Conservation (phyloP, 140 eudicot genomes). For the Oenanthe javanica region DNA sequence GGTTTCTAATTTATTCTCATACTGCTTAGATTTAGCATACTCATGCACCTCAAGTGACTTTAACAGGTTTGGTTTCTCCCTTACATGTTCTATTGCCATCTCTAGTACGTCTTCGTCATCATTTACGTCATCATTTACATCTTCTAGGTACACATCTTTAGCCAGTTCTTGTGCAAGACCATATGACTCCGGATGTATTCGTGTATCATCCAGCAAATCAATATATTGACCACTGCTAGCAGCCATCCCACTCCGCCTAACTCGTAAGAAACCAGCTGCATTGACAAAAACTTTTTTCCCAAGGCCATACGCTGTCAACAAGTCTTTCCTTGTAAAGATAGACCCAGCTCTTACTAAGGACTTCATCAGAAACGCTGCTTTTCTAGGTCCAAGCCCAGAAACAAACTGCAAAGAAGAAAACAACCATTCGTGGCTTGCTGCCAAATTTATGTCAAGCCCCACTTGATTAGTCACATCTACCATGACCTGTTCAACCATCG, state of each 20-base stretch:
- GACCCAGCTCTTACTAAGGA: conserved; percentile 75
- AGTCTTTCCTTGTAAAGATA: conserved; percentile 71
- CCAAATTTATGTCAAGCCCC: conserved; percentile 87
- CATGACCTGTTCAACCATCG: conserved; percentile 90
- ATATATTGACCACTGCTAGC: conserved; percentile 71
- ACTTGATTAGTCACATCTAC: conserved; percentile 94
- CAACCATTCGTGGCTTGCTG: conserved; percentile 90
- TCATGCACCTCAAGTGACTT: conserved; percentile 37
- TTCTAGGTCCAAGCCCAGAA: conserved; percentile 96
- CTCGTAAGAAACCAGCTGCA: conserved; percentile 91
- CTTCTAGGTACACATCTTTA: conserved; percentile 56
- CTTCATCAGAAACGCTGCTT: conserved; percentile 84
- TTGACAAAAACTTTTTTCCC: conserved; percentile 88
- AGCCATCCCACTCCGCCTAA: conserved; percentile 78
- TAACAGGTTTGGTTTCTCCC: conserved; percentile 58
- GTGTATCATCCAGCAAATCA: conserved; percentile 85
- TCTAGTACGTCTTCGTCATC: conserved; percentile 84
- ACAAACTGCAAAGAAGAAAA: conserved; percentile 86
- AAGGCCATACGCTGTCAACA: conserved; percentile 65
- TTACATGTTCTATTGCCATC: conserved; percentile 88
- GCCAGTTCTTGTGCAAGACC: conserved; percentile 91
- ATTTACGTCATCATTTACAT: conserved; percentile 48
- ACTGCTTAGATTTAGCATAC: conserved; percentile 51
- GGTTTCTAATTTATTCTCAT: conserved; percentile 58
- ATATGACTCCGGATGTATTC: conserved; percentile 92